Evolutionary conservation across 140 eudicot species (phyloP), one percentile per base, ranked within the genome.

Genomic region (Ambrosia hybrid): DNA sequence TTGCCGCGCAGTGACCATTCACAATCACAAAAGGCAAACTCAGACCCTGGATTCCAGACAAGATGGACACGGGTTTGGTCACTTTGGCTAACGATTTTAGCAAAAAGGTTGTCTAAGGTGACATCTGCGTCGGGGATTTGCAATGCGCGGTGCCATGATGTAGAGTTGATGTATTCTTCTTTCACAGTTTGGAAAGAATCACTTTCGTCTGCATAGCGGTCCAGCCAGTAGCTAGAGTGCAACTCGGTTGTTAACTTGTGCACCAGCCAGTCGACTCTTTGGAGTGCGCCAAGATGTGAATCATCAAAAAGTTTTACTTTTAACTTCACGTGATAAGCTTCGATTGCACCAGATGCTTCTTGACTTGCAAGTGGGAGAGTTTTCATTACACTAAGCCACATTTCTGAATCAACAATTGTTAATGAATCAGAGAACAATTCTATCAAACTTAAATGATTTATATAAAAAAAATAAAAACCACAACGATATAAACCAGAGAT

Each of bases 1-100:
- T 94, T 94, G 67, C 99, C 99, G 52, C 78, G 92, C 70, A 84
- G 57, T 3, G 97, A 83, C 99, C 99, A 94, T 30, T 89, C 87
- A 26, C 99, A 94, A 71, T 94, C 99, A 67, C 99, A 94, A 72
- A 88, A 90, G 0, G 99, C 87, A 71, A 94, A 94, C 71, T 94
- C 99, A 1, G 97, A 94, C 49, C 97, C 99, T 2, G 99, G 99
- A 76, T 94, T 94, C 86, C 90, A 94, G 1, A 94, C 97, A 12
- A 84, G 41, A 71, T 74, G 91, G 9, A 51, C 65, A 6, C 16
- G 15, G 49, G 11, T 76, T 71, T 78, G 46, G 49, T 83, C 92
- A 17, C 75, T 86, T 65, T 84, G 96, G 81, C 95, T 81, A 57
- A 76, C 66, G 13, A 94, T 82, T 73, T 86, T 87, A 2, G 98